Percentiles rank a stretch among this genome's conserved stretches.
Conservation (phyloP, 306 rosid genomes). For the Prunus mongolica region DNA sequence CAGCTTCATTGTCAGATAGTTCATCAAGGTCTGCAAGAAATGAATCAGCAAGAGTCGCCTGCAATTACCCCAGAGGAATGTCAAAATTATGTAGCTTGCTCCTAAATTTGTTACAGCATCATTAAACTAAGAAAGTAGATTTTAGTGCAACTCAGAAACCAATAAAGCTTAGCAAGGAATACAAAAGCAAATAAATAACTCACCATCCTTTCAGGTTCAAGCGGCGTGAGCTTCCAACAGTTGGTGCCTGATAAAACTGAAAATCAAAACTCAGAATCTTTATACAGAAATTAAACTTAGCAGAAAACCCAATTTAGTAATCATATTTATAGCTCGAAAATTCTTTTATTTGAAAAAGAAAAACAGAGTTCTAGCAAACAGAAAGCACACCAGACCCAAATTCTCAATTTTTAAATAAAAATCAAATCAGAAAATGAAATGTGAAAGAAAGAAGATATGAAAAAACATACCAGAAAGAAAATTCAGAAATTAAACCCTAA, state of each 20-base stretch:
- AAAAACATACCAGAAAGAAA: neutral
- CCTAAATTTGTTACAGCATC: neutral
- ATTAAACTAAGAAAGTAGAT: neutral
- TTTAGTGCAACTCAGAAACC: neutral
- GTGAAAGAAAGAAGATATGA: neutral
- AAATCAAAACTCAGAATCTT: neutral
- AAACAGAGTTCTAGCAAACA: neutral
- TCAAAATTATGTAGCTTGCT: neutral
- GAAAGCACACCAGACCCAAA: neutral
- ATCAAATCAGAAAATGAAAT: neutral
- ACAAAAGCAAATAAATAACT: neutral
- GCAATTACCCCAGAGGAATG: slow-evolving; percentile 25
- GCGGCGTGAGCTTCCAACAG: neutral
- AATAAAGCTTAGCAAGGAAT: neutral
- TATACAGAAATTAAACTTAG: neutral
- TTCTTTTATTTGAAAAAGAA: neutral
- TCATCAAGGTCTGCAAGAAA: slow-evolving; percentile 97
- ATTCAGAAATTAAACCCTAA: neutral
- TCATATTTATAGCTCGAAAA: neutral
- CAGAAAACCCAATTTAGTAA: neutral
- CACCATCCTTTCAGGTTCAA: slow-evolving; percentile 22
- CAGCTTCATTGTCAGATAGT: slow-evolving; percentile 86
- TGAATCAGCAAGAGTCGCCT: slow-evolving; percentile 96
- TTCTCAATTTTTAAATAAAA: neutral
- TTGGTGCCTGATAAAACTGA: neutral